Base-by-base conservation (phyloP, 2,329 filamentous ascomycete species). In the Fusarium nematophilum region DNA sequence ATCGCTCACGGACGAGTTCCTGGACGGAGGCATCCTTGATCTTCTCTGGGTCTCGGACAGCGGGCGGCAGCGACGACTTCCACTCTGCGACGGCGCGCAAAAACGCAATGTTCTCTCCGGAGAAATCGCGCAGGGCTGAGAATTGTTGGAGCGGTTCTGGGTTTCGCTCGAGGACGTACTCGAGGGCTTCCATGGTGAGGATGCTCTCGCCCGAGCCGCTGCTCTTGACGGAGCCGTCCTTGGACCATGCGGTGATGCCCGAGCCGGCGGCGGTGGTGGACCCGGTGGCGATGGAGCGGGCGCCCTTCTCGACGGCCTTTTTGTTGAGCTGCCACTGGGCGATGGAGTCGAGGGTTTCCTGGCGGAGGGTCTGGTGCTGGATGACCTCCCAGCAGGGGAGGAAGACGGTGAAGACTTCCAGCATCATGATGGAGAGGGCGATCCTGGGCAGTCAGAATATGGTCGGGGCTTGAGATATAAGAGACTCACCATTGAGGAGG, bases 81-180 rank as follows among this genome's bases (percentile, higher is more conserved):
- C 74, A 76, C 53, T 81, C 78, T 3, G 79, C 76, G 8, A 89
- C 81, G 33, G 79, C 76, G 8, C 81, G 83, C 5, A 90, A 73
- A 70, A 90, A 90, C 39, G 87, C 83, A 40, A 69, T 87, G 68
- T 91, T 91, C 70, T 91, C 88, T 11, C 87, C 88, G 0, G 87
- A 90, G 68, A 90, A 90, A 64, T 90, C 88, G 29, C 83, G 80
- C 1, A 84, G 77, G 0, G 87, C 87, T 0, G 88, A 87, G 69
- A 89, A 91, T 46, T 85, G 74, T 51, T 88, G 84, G 0, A 91
- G 79, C 0, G 85, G 84, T 5, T 80, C 76, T 0, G 86, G 83
- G 68, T 89, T 87, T 43, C 80, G 78, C 48, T 81, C 76, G 0
- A 91, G 76, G 5, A 86, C 84, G 54, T 84, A 78, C 59, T 90